Percentiles rank a stretch among this genome's conserved stretches.
Conservation (phyloP, 306 rosid genomes). For the Quercus berberidifolia region DNA sequence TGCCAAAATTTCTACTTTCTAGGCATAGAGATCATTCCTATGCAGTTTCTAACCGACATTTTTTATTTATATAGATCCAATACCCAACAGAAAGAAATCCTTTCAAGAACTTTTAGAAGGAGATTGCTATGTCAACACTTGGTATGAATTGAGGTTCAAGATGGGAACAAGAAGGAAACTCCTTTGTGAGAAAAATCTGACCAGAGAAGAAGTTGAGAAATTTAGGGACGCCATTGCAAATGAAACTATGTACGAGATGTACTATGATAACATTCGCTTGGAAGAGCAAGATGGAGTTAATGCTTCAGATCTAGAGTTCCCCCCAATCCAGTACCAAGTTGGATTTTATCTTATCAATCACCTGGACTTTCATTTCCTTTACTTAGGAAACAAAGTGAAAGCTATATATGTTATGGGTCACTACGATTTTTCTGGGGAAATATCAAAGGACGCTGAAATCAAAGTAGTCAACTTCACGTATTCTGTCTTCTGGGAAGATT, state of each 20-base stretch:
- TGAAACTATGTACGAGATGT: constrained; percentile 8
- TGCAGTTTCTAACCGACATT: no score
- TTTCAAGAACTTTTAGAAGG: constrained; percentile 9
- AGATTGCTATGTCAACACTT: constrained; percentile 17
- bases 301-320: no score
- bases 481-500: constrained; percentile 12
- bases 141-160: constrained; percentile 14
- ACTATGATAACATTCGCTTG: neutral
- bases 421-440: neutral
- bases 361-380: neutral
- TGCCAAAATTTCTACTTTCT: no score
- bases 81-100: constrained; percentile 2
- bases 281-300: neutral
- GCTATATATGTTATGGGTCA: neutral
- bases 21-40: no score
- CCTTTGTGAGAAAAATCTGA: constrained; percentile 13
- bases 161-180: neutral
- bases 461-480: neutral
- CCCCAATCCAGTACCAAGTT: no score
- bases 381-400: constrained; percentile 3
- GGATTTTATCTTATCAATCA: constrained; percentile 8
- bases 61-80: neutral
- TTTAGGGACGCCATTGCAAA: neutral
- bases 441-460: constrained; percentile 4
- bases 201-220: constrained; percentile 4